Base-by-base conservation (phyloP, 2,329 filamentous ascomycete genomes). In the Penicillium corylophilum region DNA sequence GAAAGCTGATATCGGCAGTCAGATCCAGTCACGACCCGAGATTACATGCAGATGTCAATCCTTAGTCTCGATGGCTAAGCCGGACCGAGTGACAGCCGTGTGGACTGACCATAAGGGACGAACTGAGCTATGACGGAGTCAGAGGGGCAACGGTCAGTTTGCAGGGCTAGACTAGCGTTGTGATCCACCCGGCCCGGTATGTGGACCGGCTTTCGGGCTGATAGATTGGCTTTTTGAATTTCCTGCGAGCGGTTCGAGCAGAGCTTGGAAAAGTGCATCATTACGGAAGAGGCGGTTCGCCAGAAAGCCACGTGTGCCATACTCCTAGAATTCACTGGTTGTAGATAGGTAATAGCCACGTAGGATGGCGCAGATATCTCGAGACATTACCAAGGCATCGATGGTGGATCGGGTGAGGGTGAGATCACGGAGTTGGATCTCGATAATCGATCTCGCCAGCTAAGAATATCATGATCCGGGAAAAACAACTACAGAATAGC, bases 101-200 rank as follows among this genome's bases (percentile, higher is more conserved):
- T 59, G 49, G 55, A 51, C 52, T 55, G 53, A 56, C 49, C 29
- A 13, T 39, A 3, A n/a, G 22, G 13, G 20, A 38, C 36, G 23
- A 16, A 15, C 23, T 12, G 23, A 12, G n/a, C 26, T 3, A 49
- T 45, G 24, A 43, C 35, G 44, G 33, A 35, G n/a, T 35, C 15
- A 16, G n/a, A 43, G 39, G 28, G 23, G 40, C 35, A 55, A 57
- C 50, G 48, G 48, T 41, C 46, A 47, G 31, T 48, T 45, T 40
- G 56, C 53, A 54, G 26, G 26, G 51, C 4, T 24, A 40, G 18
- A 22, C 8, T 13, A n/a, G 39, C 22, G 31, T 23, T n/a, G 29
- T 40, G 24, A 9, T 42, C 54, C 45, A 47, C 41, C 44, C 33
- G 31, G 35, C 40, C 33, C 38, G 35, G 48, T 33, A 45, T 31